Evolutionary conservation across 164 flowering plant genomes (phyloP), one percentile per base, ranked within the genome.

Genomic region (Piper betle): DNA sequence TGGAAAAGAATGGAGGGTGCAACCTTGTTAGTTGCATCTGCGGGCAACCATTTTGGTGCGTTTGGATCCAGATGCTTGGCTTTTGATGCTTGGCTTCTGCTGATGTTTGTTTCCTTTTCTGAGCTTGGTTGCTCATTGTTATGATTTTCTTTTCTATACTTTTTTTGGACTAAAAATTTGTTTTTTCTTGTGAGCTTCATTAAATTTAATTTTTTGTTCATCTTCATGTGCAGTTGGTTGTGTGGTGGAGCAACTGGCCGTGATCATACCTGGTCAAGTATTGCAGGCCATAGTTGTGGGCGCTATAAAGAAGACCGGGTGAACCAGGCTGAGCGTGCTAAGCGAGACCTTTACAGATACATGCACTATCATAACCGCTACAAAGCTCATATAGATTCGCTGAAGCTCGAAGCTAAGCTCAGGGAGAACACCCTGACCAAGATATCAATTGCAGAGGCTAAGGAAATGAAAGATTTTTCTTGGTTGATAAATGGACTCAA

Each of bases 1-100:
- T 91, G 62, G 87, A 88, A 67, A 91, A 91, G 72, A 84, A 84
- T 25, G 97, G 96, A 40, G 96, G 96, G 39, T 91, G 96, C 77
- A 88, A 91, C 65, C 78, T 76, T 41, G 90, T 91, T 39, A 66
- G 68, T 60, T 91, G 97, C 66, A 64, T 83, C 1, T 91, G 97
- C 61, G 88, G 91, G 52, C 89, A 86, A 68, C 55, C 84, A 63
- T 86, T 91, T 68, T 91, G 97, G 97, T 91, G 60, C 80, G 76
- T 18, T n/a, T 61, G 69, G 59, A 52, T 61, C 37, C 65, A 37
- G 1, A 58, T 10, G 19, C 39, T 37, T 58, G 6, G 63, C 18
- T 53, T 1, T 42, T 6, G 7, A 6, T 46, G 10, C 15, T 16
- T 53, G 10, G 3, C 46, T 53, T 17, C 37, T 39, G 0, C 18